These are phyloP conservation scores for Glaciozyma martinii DNA, from an alignment of 768 basidiomycete genomes.

Conservation along the genomic window DNA sequence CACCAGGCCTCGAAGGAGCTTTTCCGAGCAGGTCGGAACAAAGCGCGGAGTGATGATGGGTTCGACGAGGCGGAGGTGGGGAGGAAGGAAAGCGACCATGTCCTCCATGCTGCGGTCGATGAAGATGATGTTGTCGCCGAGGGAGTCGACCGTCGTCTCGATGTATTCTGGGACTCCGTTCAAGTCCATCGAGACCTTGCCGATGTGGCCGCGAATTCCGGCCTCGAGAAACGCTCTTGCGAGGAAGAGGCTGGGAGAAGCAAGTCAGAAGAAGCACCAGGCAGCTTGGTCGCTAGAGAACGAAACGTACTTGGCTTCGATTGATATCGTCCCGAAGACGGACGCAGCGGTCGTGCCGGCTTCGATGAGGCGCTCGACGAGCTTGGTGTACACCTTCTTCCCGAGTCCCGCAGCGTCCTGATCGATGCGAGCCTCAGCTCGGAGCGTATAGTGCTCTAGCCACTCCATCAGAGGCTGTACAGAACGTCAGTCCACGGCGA, in stretches of 20 bases:
- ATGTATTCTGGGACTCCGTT: constrained; percentile 60
- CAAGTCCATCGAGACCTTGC: constrained; percentile 78
- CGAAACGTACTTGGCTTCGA: constrained; percentile 64
- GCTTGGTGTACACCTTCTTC: constrained; percentile 54
- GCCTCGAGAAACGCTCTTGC: constrained; percentile 61
- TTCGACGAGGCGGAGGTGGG: constrained; percentile 52
- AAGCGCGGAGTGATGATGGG: constrained; percentile 85
- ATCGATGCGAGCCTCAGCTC: constrained; percentile 70
- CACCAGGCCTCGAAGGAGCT: constrained; percentile 57
- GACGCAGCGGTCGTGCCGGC: constrained; percentile 68
- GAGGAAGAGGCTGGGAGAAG: constrained; percentile 57
- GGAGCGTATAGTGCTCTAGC: constrained; percentile 72
- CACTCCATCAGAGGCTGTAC: constrained; percentile 44
- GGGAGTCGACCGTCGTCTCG: constrained; percentile 48
- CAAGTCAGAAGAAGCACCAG: not conserved
- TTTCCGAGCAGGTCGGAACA: constrained; percentile 75
- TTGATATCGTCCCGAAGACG: constrained; percentile 74
- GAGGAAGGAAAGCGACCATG: constrained; percentile 43
- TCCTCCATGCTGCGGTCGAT: constrained; percentile 48
- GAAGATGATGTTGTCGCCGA: constrained; percentile 52
- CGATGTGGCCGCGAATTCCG: constrained; percentile 73
- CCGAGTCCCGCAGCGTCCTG: constrained; percentile 51
- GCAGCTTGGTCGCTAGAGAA: not conserved
- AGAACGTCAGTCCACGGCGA: not conserved
- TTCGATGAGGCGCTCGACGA: constrained; percentile 58